A percentile compares a stretch with the other conserved stretches of the same genome.
Conservation (phyloP, 164 flowering plant genomes). For the Hamamelis virginiana region DNA sequence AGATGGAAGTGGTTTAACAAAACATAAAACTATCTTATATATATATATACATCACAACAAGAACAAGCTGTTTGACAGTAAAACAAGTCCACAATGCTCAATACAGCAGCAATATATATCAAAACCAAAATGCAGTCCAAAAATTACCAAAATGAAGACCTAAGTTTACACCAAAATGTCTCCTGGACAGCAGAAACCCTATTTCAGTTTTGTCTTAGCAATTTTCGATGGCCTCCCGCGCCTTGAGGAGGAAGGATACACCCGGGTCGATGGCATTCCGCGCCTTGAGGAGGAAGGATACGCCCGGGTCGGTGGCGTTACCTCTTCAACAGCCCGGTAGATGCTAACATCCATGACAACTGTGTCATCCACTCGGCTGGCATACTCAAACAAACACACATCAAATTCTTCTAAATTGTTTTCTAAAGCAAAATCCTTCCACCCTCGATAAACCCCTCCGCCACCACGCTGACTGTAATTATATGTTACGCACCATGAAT, state of each 20-base stretch:
- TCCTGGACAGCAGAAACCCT: not conserved
- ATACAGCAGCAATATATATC: not conserved
- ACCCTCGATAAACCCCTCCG: slow-evolving; percentile 32
- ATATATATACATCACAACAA: not conserved
- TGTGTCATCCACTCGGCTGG: not conserved
- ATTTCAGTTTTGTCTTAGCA: not conserved
- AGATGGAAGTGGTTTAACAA: too few relatives aligned
- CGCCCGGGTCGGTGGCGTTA: slow-evolving; percentile 15
- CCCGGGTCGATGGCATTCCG: not conserved
- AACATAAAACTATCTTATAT: too few relatives aligned
- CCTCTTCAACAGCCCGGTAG: slow-evolving; percentile 27
- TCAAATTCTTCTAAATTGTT: slow-evolving; percentile 34
- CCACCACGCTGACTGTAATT: not conserved
- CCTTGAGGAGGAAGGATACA: not conserved
- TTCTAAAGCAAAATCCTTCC: slow-evolving; percentile 35
- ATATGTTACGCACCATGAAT: slow-evolving; percentile 23
- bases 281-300: not conserved
- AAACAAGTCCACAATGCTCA: not conserved
- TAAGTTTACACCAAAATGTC: not conserved
- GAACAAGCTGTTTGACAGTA: not conserved
- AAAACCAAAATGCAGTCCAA: too few relatives aligned
- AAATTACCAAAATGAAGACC: not conserved
- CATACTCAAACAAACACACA: slow-evolving; percentile 34
- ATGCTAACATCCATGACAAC: slow-evolving; percentile 32
- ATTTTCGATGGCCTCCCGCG: not conserved